Conservation (phyloP, 371 early-diverging fungal genomes). For the Zopfochytrium polystomum region DNA sequence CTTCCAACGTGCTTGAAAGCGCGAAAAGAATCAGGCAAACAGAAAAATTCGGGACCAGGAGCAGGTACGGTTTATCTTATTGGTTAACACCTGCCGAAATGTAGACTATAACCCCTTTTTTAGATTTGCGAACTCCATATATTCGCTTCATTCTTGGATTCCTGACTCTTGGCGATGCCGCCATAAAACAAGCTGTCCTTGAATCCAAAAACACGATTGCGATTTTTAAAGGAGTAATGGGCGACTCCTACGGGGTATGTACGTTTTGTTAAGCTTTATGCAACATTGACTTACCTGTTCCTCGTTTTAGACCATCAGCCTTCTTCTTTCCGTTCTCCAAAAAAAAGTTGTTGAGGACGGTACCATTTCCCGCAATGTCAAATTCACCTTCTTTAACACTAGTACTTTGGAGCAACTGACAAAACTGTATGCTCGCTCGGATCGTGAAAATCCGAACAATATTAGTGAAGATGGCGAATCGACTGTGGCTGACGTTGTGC, state of each 20-base stretch:
- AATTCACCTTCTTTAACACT: conserved; percentile 64
- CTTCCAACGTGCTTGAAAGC: conserved; percentile 34
- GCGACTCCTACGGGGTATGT: conserved; percentile 65
- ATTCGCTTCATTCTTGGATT: conserved; percentile 75
- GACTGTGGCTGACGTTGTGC: conserved; percentile 61
- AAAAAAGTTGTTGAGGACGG: conserved; percentile 65
- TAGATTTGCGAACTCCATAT: conserved; percentile 65
- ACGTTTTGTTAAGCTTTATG: neutral
- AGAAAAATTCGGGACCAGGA: conserved; percentile 12
- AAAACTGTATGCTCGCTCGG: conserved; percentile 57
- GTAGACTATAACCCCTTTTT: too few relatives aligned
- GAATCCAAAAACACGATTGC: conserved; percentile 67
- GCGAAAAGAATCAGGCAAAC: conserved; percentile 21
- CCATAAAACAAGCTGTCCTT: conserved; percentile 64
- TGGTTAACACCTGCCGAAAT: too few relatives aligned
- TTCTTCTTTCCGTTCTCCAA: conserved; percentile 56
- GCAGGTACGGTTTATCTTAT: too few relatives aligned
- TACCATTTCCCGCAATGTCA: conserved; percentile 52
- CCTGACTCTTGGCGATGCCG: conserved; percentile 64
- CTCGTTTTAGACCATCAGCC: conserved; percentile 53
- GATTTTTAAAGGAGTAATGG: conserved; percentile 62
- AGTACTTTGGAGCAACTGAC: conserved; percentile 64
- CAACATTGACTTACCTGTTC: neutral
- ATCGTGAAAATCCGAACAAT: conserved; percentile 41
- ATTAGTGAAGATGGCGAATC: conserved; percentile 20